Conservation (phyloP, 306 rosid species). For the Vigna radiata region DNA sequence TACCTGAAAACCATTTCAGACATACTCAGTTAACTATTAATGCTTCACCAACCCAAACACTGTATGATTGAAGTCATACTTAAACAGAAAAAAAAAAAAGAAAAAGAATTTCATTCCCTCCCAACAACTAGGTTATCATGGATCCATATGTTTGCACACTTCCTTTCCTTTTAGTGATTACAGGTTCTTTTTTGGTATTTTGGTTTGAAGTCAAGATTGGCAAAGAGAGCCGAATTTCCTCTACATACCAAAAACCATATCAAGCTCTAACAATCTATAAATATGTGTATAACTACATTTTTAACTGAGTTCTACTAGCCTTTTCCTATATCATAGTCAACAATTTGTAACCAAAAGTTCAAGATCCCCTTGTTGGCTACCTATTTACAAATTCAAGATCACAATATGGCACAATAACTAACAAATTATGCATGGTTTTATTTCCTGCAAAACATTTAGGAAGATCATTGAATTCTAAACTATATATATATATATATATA, state of each 20-base stretch:
- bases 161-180: not conserved
- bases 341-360: constrained; percentile 14
- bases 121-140: constrained; percentile 21
- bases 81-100: not conserved
- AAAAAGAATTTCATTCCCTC: not conserved
- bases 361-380: not conserved
- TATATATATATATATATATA: not conserved
- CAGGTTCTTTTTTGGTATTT: not conserved
- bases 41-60: constrained; percentile 5
- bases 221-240: not conserved
- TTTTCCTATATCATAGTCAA: constrained; percentile 2
- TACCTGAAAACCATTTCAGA: constrained; percentile 55
- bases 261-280: constrained; percentile 27
- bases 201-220: not conserved
- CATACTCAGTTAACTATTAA: constrained; percentile 21
- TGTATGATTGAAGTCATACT: constrained; percentile 5
- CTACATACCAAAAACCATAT: constrained; percentile 4
- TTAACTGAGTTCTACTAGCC: not conserved
- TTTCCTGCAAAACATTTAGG: not conserved
- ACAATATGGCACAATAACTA: not conserved
- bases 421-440: not conserved
- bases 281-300: not conserved
- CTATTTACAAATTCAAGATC: constrained; percentile 11
- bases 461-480: not conserved
- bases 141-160: not conserved